These are phyloP conservation scores for Fusarium poae DNA, from an alignment of 2,329 filamentous ascomycete genomes.

Conservation along the genomic window DNA sequence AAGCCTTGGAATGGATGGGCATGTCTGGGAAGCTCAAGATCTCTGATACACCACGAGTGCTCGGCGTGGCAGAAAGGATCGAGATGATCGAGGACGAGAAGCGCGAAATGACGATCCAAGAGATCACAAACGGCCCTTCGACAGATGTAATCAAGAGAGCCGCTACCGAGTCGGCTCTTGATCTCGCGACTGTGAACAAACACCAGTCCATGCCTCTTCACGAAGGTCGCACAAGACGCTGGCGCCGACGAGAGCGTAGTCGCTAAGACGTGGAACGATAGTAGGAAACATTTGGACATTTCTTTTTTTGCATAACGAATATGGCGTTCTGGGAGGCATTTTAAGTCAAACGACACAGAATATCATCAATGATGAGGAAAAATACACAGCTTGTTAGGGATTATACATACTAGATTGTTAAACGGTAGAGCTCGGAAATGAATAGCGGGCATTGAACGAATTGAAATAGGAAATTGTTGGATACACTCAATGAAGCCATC, in stretches of 20 bases:
- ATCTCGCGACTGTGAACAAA: slow-evolving; percentile 21
- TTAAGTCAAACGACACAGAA: slow-evolving; percentile 1
- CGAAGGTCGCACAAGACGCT: slow-evolving; percentile 24
- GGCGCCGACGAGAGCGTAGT: slow-evolving; percentile 1
- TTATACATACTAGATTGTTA: slow-evolving; percentile 19
- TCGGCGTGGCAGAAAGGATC: slow-evolving; percentile 41
- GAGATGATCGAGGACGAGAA: slow-evolving; percentile 30
- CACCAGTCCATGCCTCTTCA: slow-evolving; percentile 29
- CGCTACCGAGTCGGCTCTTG: slow-evolving; percentile 13
- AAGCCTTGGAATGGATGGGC: slow-evolving; percentile 48
- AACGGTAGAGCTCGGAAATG: slow-evolving; percentile 1
- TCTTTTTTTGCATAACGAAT: slow-evolving; percentile 1
- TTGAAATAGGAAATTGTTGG: slow-evolving; percentile 1
- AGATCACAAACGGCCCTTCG: background rate
- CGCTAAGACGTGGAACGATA: background rate
- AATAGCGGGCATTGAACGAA: slow-evolving; percentile 5
- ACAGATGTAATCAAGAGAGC: slow-evolving; percentile 25
- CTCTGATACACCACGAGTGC: slow-evolving; percentile 41
- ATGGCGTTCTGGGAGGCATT: slow-evolving; percentile 8
- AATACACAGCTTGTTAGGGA: slow-evolving; percentile 8
- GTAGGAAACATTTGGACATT: background rate
- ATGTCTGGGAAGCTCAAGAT: slow-evolving; percentile 43
- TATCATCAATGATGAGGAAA: slow-evolving; percentile 11
- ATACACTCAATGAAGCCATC: background rate
- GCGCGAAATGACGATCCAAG: slow-evolving; percentile 10